These are phyloP conservation scores for Lipomyces mesembrius DNA, from an alignment of 805 yeast species.

Conservation along the genomic window DNA sequence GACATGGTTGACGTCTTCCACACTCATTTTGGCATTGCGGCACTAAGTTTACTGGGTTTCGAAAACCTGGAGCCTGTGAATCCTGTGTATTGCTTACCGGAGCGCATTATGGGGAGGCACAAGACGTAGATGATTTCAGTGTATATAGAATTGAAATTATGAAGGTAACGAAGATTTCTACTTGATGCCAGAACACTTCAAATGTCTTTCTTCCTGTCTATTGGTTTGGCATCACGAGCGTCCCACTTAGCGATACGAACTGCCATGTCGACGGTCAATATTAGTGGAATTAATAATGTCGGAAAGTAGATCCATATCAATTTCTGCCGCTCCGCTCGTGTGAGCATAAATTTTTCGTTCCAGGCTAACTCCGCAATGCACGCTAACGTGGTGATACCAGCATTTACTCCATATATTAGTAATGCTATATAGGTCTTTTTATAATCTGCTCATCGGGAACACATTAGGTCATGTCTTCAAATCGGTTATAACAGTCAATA, in stretches of 20 bases:
- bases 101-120: constrained; percentile 47
- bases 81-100: constrained; percentile 87
- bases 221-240: not conserved
- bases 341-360: constrained; percentile 21
- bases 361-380: constrained; percentile 53
- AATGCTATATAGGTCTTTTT: constrained; percentile 50
- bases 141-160: not conserved
- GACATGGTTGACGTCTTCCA: constrained; percentile 93
- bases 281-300: constrained; percentile 67
- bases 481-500: constrained; percentile 40
- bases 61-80: constrained; percentile 67
- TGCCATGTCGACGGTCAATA: constrained; percentile 55
- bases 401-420: constrained; percentile 78
- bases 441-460: constrained; percentile 27
- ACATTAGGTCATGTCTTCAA: not conserved
- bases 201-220: not conserved
- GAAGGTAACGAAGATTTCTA: not conserved
- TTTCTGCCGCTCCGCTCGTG: constrained; percentile 44
- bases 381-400: constrained; percentile 74
- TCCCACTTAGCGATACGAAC: constrained; percentile 35
- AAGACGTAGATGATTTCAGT: not conserved
- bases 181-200: not conserved
- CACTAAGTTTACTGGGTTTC: constrained; percentile 73
- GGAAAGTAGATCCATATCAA: constrained; percentile 66
- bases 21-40: constrained; percentile 88